phyloP scores from a whole-genome alignment of 202 grass and related monocot genomes.

The Zizania palustris region DNA sequence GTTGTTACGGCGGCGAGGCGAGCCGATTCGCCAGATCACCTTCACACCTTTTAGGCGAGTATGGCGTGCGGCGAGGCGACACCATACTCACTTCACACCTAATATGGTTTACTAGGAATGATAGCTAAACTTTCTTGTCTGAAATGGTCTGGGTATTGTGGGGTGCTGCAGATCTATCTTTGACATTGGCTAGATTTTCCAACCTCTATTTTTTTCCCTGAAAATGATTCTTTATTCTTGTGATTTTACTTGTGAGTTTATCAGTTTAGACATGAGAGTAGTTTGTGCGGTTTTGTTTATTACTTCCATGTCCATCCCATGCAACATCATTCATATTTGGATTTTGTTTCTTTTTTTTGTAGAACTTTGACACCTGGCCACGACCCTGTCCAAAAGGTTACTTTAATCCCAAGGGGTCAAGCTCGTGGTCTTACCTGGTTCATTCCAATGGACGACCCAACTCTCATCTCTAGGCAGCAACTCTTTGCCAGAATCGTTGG shows the following conservation, averaged over 20 bases:
- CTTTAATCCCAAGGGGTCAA: conserved; percentile 89
- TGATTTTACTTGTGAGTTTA: background rate
- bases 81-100: no score
- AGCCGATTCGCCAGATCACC: no score
- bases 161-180: background rate
- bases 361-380: conserved; percentile 96
- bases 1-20: no score
- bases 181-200: conserved; percentile 11
- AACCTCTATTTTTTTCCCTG: background rate
- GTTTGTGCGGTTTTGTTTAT: conserved; percentile 5
- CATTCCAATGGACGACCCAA: conserved; percentile 93
- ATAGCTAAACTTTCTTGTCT: background rate
- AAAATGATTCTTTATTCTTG: background rate
- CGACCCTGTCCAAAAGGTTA: conserved; percentile 97
- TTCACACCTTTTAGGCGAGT: no score
- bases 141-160: conserved; percentile 1
- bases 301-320: background rate
- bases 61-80: no score
- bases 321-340: conserved; percentile 24
- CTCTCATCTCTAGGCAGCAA: conserved; percentile 92
- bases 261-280: background rate
- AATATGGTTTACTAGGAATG: conserved; percentile 10
- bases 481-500: conserved; percentile 97
- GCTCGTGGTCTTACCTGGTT: conserved; percentile 98
- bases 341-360: conserved; percentile 29